These are phyloP conservation scores for Dothistroma pini DNA, from an alignment of 2,329 filamentous ascomycete species.

Conservation along the genomic window DNA sequence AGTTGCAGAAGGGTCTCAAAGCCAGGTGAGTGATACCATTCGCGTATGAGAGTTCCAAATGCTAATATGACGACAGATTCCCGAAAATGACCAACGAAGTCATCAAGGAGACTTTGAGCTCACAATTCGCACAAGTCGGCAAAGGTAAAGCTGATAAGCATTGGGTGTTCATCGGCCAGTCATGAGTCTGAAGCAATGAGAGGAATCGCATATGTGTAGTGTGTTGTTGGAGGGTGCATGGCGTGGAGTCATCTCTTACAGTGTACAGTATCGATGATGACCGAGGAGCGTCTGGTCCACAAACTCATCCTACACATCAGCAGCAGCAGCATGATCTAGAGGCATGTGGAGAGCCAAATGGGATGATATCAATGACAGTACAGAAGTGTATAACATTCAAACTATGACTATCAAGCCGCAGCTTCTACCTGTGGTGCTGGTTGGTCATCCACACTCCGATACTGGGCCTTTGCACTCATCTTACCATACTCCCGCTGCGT, in stretches of 20 bases:
- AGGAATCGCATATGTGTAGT: background rate
- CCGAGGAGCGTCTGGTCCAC: background rate
- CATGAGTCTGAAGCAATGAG: slow-evolving; percentile 5
- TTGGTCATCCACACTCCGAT: slow-evolving; percentile 4
- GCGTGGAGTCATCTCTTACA: background rate
- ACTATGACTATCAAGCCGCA: background rate
- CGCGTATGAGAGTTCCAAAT: background rate
- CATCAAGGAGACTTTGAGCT: slow-evolving; percentile 67
- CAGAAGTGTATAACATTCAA: background rate
- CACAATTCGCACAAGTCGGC: slow-evolving; percentile 61
- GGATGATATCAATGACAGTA: background rate
- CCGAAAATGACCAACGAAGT: slow-evolving; percentile 65
- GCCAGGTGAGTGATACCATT: slow-evolving; percentile 51
- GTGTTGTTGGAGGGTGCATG: background rate
- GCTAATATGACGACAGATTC: slow-evolving; percentile 48
- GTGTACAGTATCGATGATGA: background rate
- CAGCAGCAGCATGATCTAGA: background rate
- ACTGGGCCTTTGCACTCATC: slow-evolving; percentile 30
- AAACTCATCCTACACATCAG: background rate
- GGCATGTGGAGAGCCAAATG: background rate
- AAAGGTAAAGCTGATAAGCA: slow-evolving; percentile 62
- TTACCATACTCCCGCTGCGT: slow-evolving; percentile 37
- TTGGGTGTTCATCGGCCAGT: slow-evolving; percentile 47
- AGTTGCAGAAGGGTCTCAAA: slow-evolving; percentile 70
- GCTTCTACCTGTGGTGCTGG: background rate